Conservation (phyloP, 2,329 filamentous ascomycete genomes). For the Juglanconis oblonga region DNA sequence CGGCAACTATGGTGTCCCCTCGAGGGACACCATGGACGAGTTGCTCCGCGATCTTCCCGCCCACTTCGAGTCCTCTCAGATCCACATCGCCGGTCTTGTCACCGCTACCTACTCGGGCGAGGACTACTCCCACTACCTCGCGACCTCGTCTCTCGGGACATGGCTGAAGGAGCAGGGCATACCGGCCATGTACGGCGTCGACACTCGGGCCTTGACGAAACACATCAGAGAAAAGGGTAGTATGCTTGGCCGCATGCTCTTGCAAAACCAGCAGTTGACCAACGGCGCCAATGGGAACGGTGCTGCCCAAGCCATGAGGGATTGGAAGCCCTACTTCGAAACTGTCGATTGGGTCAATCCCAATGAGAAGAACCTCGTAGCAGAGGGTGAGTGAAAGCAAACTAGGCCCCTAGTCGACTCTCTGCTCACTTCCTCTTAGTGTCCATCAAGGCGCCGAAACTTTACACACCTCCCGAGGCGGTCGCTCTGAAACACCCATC, state of each 20-base stretch:
- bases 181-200: conserved; percentile 91
- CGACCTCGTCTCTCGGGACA: conserved; percentile 81
- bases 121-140: conserved; percentile 92
- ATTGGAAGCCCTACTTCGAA: conserved; percentile 65
- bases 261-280: conserved; percentile 56
- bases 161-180: conserved; percentile 97
- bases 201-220: conserved; percentile 92
- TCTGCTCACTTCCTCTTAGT: conserved; percentile 59
- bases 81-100: conserved; percentile 90
- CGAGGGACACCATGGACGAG: conserved; percentile 78
- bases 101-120: conserved; percentile 91
- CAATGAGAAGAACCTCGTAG: conserved; percentile 88
- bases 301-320: conserved; percentile 35
- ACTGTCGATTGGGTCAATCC: conserved; percentile 85
- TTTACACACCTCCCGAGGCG: conserved; percentile 74
- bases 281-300: conserved; percentile 37
- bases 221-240: conserved; percentile 90
- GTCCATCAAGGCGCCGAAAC: conserved; percentile 80
- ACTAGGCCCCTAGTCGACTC: conserved; percentile 17
- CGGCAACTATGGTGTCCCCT: conserved; percentile 96
- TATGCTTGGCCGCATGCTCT: conserved; percentile 88
- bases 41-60: conserved; percentile 83
- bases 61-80: conserved; percentile 88
- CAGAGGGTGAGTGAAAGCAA: conserved; percentile 70
- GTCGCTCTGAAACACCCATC: conserved; percentile 81